Evolutionary conservation across 306 rosid species (phyloP).

Genomic region (Calophaca sinica): DNA sequence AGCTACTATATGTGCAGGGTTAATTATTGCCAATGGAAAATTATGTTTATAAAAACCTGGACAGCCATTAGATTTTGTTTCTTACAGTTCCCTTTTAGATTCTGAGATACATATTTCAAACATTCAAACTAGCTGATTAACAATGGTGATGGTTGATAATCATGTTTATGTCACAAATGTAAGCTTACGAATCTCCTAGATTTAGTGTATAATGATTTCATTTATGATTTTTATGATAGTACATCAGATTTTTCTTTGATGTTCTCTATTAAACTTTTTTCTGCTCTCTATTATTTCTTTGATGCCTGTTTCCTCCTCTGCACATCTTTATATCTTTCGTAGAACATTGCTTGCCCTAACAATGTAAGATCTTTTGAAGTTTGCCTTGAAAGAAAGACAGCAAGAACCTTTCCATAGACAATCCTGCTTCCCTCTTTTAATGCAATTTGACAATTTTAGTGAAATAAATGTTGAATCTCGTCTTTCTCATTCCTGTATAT

Average conservation of each 20-base stretch:
- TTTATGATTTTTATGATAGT: constrained; percentile 2
- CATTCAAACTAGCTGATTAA: constrained; percentile 20
- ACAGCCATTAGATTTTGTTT: not conserved
- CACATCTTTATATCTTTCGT: constrained; percentile 7
- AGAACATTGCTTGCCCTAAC: constrained; percentile 25
- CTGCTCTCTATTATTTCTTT: constrained; percentile 5
- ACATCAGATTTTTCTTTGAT: not conserved
- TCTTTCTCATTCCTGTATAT: constrained; percentile 14
- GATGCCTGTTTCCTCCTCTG: constrained; percentile 34
- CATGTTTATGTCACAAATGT: constrained; percentile 24
- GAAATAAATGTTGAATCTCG: constrained; percentile 23
- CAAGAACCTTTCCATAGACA: constrained; percentile 24
- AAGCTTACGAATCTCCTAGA: constrained; percentile 21
- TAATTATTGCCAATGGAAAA: constrained; percentile 14
- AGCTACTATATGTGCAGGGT: constrained; percentile 31
- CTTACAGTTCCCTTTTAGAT: not conserved
- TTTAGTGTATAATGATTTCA: not conserved
- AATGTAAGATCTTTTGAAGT: constrained; percentile 30
- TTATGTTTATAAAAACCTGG: constrained; percentile 11
- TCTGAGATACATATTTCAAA: constrained; percentile 1
- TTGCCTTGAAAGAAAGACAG: constrained; percentile 31
- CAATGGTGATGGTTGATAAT: constrained; percentile 25
- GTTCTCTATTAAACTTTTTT: not conserved
- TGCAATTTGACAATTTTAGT: constrained; percentile 14
- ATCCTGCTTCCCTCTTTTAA: constrained; percentile 29